Evolutionary conservation across 75 land plant species (phyloP), one percentile per base, ranked within the genome.

Genomic region (Adiantum capillusveneris): DNA sequence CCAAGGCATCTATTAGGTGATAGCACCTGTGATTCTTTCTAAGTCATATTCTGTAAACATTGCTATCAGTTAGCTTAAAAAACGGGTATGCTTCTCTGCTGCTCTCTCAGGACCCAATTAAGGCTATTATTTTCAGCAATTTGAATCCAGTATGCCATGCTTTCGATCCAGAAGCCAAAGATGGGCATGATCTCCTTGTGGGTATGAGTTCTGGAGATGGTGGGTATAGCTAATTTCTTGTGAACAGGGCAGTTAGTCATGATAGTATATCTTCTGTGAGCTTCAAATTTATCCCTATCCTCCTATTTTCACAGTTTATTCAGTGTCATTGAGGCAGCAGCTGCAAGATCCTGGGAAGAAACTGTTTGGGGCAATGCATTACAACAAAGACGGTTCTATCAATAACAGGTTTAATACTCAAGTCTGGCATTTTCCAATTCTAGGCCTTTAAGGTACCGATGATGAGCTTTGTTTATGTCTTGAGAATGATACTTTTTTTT

Each of bases 291-390:
- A n/a, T n/a, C n/a, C n/a, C n/a, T n/a, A n/a, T n/a, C n/a, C n/a
- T n/a, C n/a, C n/a, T n/a, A n/a, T n/a, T n/a, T n/a, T n/a, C 66
- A 45, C 69, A 94, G 98, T 94, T 14, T 94, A 89, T 51, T 78
- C 88, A 13, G 83, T 84, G 29, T 83, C 96, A 44, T 69, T 94
- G 58, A 74, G 98, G 36, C 98, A 86, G 57, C 98, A 94, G 65
- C 72, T 94, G 56, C 98, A 89, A 67, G 98, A 94, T 60, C 70
- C 81, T 18, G 96, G 98, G n/a, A 94, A 85, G 84, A 94, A 90
- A 80, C 86, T 90, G 63, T 81, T 86, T 56, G 96, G 85, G 28
- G 96, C 91, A 1, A 84, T 83, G 52, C 98, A 94, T 70, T 94
- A 90, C 53, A 94, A 94, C 70, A 94, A 89, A 60, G 98, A 94